phyloP scores from a whole-genome alignment of 1,139 yeast species.

The Zhuliangozyma parablackwelliae region DNA sequence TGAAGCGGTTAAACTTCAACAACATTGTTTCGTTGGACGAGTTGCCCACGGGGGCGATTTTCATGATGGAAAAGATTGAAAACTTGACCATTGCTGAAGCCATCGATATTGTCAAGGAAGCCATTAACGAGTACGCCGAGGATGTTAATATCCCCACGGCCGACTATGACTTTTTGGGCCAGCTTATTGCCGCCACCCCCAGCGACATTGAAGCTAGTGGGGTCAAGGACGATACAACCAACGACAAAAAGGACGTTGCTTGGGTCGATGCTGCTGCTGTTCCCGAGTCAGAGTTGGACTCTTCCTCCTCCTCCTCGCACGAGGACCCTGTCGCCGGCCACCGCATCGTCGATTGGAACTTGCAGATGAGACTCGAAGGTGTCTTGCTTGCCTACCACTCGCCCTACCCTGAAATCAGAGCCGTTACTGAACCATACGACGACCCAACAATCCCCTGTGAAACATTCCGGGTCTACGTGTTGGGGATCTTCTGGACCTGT shows the following conservation, averaged over 20 bases:
- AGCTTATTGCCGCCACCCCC: slow-evolving; percentile 10
- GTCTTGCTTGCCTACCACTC: slow-evolving; percentile 49
- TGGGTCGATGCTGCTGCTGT: background rate
- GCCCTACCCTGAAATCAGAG: slow-evolving; percentile 63
- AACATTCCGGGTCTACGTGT: slow-evolving; percentile 50
- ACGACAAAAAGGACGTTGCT: background rate
- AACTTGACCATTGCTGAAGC: slow-evolving; percentile 36
- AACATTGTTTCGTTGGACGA: slow-evolving; percentile 22
- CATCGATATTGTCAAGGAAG: slow-evolving; percentile 34
- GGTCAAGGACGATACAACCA: background rate
- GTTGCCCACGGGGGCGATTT: slow-evolving; percentile 29
- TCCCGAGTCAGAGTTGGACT: background rate
- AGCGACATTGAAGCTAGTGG: background rate
- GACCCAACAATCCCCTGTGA: slow-evolving; percentile 50
- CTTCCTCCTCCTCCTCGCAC: background rate
- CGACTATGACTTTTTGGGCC: slow-evolving; percentile 22
- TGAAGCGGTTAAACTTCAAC: slow-evolving; percentile 23
- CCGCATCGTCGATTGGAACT: slow-evolving; percentile 22
- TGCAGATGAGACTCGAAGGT: slow-evolving; percentile 37
- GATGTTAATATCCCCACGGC: slow-evolving; percentile 48
- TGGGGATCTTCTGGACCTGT: slow-evolving; percentile 48
- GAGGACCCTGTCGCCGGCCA: background rate
- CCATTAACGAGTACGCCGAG: slow-evolving; percentile 34
- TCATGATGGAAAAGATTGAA: slow-evolving; percentile 36
- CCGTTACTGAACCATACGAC: slow-evolving; percentile 53